Evolutionary conservation across 805 yeast genomes (phyloP).

Genomic region (Starmera caribaea): DNA sequence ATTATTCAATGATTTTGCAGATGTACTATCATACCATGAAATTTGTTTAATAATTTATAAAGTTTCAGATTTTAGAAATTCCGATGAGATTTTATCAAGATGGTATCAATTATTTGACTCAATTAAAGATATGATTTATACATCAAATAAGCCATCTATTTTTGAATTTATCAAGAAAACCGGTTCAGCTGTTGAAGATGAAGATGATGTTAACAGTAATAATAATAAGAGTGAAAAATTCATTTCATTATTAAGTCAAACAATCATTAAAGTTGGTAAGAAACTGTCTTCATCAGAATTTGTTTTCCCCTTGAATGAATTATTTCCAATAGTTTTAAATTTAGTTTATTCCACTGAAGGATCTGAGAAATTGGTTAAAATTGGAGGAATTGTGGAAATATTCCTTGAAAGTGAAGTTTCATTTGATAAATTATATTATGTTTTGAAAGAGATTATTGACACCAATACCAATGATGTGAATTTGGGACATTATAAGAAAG

Average conservation of each 20-base stretch:
- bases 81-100: slow-evolving; percentile 71
- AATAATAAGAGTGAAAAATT: slow-evolving; percentile 7
- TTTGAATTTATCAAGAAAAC: neutral
- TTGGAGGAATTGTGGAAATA: slow-evolving; percentile 51
- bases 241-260: slow-evolving; percentile 7
- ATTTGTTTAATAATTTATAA: slow-evolving; percentile 71
- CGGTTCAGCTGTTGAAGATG: slow-evolving; percentile 2
- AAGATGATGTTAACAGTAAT: neutral
- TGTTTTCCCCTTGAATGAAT: slow-evolving; percentile 69
- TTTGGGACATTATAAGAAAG: slow-evolving; percentile 38
- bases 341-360: slow-evolving; percentile 35
- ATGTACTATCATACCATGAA: slow-evolving; percentile 81
- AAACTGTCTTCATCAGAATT: slow-evolving; percentile 59
- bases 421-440: slow-evolving; percentile 55
- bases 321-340: slow-evolving; percentile 56
- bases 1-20: slow-evolving; percentile 77
- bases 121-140: slow-evolving; percentile 17
- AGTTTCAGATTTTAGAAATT: slow-evolving; percentile 75
- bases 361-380: slow-evolving; percentile 27
- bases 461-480: slow-evolving; percentile 45
- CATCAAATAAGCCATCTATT: neutral
- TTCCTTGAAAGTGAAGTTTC: slow-evolving; percentile 57
- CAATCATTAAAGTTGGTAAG: slow-evolving; percentile 42
- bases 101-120: slow-evolving; percentile 70
- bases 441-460: slow-evolving; percentile 52